Base-by-base conservation (phyloP, 2,329 filamentous ascomycete species). In the Talaromyces sp. region DNA sequence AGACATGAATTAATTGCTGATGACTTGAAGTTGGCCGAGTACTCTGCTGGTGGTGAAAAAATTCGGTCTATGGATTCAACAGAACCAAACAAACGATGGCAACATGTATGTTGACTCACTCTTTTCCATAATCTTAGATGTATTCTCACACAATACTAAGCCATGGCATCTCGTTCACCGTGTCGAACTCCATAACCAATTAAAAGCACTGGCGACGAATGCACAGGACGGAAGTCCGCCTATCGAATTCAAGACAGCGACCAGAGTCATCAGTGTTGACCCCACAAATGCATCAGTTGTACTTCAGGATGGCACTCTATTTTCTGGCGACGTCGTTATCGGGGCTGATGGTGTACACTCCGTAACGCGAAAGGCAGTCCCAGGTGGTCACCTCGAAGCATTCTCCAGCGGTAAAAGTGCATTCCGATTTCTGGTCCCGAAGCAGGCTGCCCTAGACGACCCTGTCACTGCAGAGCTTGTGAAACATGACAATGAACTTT, bases 261-360 rank as follows among this genome's bases (percentile, higher is more conserved):
- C 75, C 58, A 77, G 72, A 55, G 79, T 84, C 0, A 70, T 77
- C 1, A 72, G 76, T 31, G 74, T 84, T 0, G 76, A 84, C 57
- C 65, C 77, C 0, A 61, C 72, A 0, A 70, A 68, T 2, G 79
- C 75, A 0, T 78, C 71, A 0, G 65, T 86, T 0, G 78, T 72
- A 1, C 75, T 85, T 1, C 78, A 78, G 4, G 74, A 79, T 51
- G 83, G 83, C 0, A 71, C 76, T 0, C 67, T 66, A 1, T 66
- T 82, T 8, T 65, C 74, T 1, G 81, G 79, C 4, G 83, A 87
- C 64, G 62, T 86, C 0, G 65, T 86, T 2, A 64, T 86, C 3
- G 84, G 82, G 2, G 84, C 83, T 0, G 84, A 86, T 64, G 84
- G 84, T 0, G 82, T 85, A 4, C 74, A 79, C 56, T 75, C 73